Base-by-base conservation (phyloP, 129 eudicot species). In the Scalesia atractyloides region DNA sequence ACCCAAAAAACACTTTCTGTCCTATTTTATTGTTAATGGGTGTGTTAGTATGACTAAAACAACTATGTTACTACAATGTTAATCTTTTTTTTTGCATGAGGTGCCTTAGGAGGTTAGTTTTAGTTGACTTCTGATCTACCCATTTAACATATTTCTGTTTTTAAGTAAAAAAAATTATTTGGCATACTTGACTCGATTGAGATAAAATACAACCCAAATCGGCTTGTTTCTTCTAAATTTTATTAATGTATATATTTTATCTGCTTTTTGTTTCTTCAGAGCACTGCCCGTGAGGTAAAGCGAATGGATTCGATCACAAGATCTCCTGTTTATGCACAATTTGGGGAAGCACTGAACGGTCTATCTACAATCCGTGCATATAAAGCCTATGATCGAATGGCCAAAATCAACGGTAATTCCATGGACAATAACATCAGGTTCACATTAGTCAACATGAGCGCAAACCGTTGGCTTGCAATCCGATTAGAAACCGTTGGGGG, bases 311-410 rank as follows among this genome's bases (percentile, higher is more conserved):
- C 99, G 51, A 81, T 94, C 70, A 84, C 87, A 16, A 75, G 96
- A 68, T 94, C 99, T 46, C 99, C 99, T 0, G 97, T 94, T 26
- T 94, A 94, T 73, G 99, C 99, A n/a, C 99, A 94, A 68, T 94
- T 94, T 71, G 96, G 96, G 51, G 99, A 94, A 81, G 97, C 99
- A n/a, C 61, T 94, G 14, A 94, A 94, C 57, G 99, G 99, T 37
- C 79, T 94, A 26, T 83, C 97, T 3, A 82, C 94, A 70, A 94
- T 94, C 64, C 96, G 99, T 69, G 99, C 99, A 46, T 94, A 94
- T 53, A 81, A 94, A 80, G 96, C 99, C 43, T 88, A 94, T 60
- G 97, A 90, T 57, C 77, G 96, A 57, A 87, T 94, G 97, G 93
- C 96, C 17, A 83, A 72, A 14, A 81, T 90, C 24, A 94, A 88